Evolutionary conservation across 257 asterid genomes (phyloP).

Genomic region (Solanum corneliomulleri): DNA sequence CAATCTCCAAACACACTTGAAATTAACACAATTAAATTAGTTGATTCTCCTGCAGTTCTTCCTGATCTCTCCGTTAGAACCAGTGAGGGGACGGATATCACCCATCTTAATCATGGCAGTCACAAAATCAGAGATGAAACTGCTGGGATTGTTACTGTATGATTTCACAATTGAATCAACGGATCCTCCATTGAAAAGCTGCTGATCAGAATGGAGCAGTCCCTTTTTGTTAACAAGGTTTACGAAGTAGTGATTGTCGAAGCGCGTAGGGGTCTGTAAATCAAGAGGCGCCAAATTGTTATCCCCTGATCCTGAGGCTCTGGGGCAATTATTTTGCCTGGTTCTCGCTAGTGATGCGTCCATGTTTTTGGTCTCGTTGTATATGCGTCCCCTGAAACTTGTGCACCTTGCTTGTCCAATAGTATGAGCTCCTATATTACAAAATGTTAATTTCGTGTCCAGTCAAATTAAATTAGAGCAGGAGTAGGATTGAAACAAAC

Average conservation of each 20-base stretch:
- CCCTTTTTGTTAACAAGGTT: slow-evolving; percentile 52
- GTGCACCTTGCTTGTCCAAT: slow-evolving; percentile 90
- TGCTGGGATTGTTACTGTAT: slow-evolving; percentile 17
- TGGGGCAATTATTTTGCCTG: slow-evolving; percentile 50
- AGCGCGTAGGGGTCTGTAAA: slow-evolving; percentile 37
- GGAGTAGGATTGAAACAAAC: slow-evolving; percentile 6
- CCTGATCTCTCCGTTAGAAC: slow-evolving; percentile 68
- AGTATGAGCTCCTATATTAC: slow-evolving; percentile 58
- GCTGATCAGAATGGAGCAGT: slow-evolving; percentile 88
- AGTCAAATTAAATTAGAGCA: neutral
- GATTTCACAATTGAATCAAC: slow-evolving; percentile 40
- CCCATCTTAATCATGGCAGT: slow-evolving; percentile 79
- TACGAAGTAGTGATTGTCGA: slow-evolving; percentile 62
- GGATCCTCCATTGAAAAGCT: slow-evolving; percentile 58
- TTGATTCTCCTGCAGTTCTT: slow-evolving; percentile 63
- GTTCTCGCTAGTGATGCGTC: slow-evolving; percentile 40
- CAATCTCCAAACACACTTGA: neutral
- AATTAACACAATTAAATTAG: neutral
- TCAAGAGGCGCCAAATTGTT: slow-evolving; percentile 85
- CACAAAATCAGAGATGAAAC: slow-evolving; percentile 45
- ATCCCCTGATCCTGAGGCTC: slow-evolving; percentile 52
- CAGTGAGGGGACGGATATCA: slow-evolving; percentile 64
- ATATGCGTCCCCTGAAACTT: slow-evolving; percentile 58
- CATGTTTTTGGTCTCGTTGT: slow-evolving; percentile 54
- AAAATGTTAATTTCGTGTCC: too few relatives aligned